Percentiles rank a stretch among this genome's conserved stretches.
phyloP scores from a whole-genome alignment of 441 rosid species.

The Pelargonium citronellum region DNA sequence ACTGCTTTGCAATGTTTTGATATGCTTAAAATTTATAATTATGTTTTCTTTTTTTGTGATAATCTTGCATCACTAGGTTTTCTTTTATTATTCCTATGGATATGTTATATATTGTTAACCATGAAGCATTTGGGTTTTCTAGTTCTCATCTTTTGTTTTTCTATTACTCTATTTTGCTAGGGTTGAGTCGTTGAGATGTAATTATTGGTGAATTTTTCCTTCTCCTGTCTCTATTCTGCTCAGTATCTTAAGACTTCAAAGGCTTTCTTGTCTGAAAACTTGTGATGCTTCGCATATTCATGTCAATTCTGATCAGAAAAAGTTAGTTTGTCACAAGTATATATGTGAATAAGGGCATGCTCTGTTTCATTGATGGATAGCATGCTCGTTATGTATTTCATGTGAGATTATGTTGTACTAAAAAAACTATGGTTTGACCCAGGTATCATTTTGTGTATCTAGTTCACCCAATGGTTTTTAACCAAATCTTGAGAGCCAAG shows the following conservation, averaged over 20 bases:
- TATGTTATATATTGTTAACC: neutral
- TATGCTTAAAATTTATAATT: neutral
- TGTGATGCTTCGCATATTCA: neutral
- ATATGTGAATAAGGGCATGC: neutral
- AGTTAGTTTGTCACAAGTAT: neutral
- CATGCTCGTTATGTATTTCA: neutral
- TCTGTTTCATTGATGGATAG: neutral
- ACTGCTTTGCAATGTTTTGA: neutral
- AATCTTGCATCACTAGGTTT: neutral
- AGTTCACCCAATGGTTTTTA: neutral
- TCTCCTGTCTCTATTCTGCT: constrained; percentile 1
- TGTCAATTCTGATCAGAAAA: neutral
- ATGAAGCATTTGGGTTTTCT: neutral
- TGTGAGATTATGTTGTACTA: neutral
- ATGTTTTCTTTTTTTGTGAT: neutral
- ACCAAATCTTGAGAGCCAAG: too few species aligned
- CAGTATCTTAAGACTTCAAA: neutral
- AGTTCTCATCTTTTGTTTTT: neutral
- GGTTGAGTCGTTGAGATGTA: neutral
- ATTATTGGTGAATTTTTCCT: constrained; percentile 3
- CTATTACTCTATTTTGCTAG: neutral
- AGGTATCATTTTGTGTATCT: neutral
- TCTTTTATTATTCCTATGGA: neutral
- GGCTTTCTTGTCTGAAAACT: neutral
- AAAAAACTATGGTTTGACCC: neutral